Percentiles rank a stretch among this genome's conserved stretches.
phyloP scores from a whole-genome alignment of 75 land plant genomes.

The Pseudotsuga menziesii region DNA sequence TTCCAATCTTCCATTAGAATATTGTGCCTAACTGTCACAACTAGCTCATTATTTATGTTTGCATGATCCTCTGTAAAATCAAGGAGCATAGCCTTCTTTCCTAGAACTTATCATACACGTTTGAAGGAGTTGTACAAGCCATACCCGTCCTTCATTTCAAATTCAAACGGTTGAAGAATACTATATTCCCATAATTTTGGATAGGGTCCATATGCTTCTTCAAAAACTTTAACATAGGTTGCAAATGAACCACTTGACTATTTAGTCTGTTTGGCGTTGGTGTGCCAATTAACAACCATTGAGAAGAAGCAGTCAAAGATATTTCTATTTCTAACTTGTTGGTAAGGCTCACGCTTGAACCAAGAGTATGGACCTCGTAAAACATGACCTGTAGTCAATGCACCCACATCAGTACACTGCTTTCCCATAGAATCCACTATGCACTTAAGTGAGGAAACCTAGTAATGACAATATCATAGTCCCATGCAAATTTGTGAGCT shows the following conservation, averaged over 20 bases:
- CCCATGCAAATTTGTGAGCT: slow-evolving; percentile 90
- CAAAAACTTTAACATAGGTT: slow-evolving; percentile 85
- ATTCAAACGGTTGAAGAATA: slow-evolving; percentile 87
- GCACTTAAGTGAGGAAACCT: slow-evolving; percentile 80
- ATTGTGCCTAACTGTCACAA: slow-evolving; percentile 85
- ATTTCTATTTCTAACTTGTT: slow-evolving; percentile 93
- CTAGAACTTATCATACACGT: slow-evolving; percentile 95
- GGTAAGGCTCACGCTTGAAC: slow-evolving; percentile 81
- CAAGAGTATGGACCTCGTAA: slow-evolving; percentile 98
- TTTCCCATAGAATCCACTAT: slow-evolving; percentile 83
- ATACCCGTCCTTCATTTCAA: slow-evolving; percentile 65
- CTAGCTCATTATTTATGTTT: slow-evolving; percentile 86
- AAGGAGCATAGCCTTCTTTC: slow-evolving; percentile 61
- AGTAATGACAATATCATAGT: slow-evolving; percentile 89
- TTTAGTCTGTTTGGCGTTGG: slow-evolving; percentile 91
- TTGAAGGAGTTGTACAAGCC: slow-evolving; percentile 62
- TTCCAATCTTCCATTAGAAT: slow-evolving; percentile 97
- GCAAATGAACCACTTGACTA: slow-evolving; percentile 86
- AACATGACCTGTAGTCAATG: slow-evolving; percentile 89
- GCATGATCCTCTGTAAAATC: slow-evolving; percentile 87
- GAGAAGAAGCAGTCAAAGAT: slow-evolving; percentile 64
- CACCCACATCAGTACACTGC: slow-evolving; percentile 66
- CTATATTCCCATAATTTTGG: slow-evolving; percentile 89
- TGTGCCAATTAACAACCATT: slow-evolving; percentile 94
- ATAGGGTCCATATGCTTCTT: slow-evolving; percentile 73